Base-by-base conservation (phyloP, 768 basidiomycete genomes). In the Lactifluus echinatus region DNA sequence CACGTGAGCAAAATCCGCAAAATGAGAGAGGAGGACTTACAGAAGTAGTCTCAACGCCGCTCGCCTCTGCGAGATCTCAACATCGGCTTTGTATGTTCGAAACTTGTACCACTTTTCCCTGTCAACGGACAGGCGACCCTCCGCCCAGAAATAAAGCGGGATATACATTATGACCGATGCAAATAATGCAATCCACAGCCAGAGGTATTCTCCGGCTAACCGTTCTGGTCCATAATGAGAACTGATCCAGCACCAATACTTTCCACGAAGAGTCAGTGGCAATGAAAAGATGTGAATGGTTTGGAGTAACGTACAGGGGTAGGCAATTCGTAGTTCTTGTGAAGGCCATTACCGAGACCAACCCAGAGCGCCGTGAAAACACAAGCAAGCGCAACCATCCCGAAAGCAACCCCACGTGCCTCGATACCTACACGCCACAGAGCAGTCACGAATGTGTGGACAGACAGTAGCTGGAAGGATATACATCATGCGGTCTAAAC, bases 381-480 rank as follows among this genome's bases (percentile, higher is more conserved):
- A 17, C 54, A 60, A 29, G 29, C 37, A 43, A 39, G 7, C 17
- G 19, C 26, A 8, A 60, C 51, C 17, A 55, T 4, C 21, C 26
- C 37, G 39, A 63, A 57, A 11, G 71, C 71, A 65, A 19, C 2
- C 53, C 50, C 44, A 4, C 70, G 62, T 12, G 66, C 66, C 14
- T 61, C 45, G 23, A 68, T 60, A 21, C 64, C 63, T 26, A 70
- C 67, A 50, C 64, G 65, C 72, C 72, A 74, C 17, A 76, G 57
- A 15, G 70, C 71, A 3, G 36, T n/a, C 8, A 71, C 50, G 61
- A 75, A 74, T 0, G 76, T 76, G 63, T 74, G 74, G 8, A 75
- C 49, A 0, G 74, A 66, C 21, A 77, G 23, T 10, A 48, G 15
- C 62, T 63, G 19, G 37, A 3, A 14, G 23, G 33, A 6, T 26